Conservation (phyloP, 306 rosid genomes). For the Luffa aegyptiaca region DNA sequence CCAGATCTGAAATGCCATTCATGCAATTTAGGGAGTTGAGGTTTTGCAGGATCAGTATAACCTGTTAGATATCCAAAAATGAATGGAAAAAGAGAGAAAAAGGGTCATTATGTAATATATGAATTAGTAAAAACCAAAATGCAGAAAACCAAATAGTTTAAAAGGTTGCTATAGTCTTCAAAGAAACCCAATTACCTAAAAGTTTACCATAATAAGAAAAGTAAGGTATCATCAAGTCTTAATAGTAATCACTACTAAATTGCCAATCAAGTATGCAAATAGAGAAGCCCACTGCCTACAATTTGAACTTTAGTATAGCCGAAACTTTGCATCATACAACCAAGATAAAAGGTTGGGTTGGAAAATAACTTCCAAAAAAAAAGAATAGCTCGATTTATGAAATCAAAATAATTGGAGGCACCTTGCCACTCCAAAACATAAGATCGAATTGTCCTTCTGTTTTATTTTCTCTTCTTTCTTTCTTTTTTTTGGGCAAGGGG, state of each 20-base stretch:
- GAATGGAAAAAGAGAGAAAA: not conserved
- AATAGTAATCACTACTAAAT: not conserved
- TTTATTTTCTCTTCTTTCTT: not conserved
- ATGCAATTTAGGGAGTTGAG: constrained; percentile 75
- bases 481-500: not conserved
- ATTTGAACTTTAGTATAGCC: not conserved
- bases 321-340: not conserved
- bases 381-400: not conserved
- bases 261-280: not conserved
- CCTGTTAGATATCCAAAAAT: constrained; percentile 33
- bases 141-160: not conserved
- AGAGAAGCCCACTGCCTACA: not conserved
- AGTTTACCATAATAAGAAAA: not conserved
- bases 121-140: not conserved
- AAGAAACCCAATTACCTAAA: not conserved
- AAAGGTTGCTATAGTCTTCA: not conserved
- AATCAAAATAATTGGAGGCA: not conserved
- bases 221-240: not conserved
- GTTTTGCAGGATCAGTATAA: constrained; percentile 96
- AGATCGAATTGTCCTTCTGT: not conserved
- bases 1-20: constrained; percentile 99
- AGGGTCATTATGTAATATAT: not conserved
- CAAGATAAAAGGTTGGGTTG: not conserved
- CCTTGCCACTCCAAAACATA: constrained; percentile 6
- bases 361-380: not conserved